Conservation (phyloP, 345 rosid genomes). For the Eucalyptus erythrocorys region DNA sequence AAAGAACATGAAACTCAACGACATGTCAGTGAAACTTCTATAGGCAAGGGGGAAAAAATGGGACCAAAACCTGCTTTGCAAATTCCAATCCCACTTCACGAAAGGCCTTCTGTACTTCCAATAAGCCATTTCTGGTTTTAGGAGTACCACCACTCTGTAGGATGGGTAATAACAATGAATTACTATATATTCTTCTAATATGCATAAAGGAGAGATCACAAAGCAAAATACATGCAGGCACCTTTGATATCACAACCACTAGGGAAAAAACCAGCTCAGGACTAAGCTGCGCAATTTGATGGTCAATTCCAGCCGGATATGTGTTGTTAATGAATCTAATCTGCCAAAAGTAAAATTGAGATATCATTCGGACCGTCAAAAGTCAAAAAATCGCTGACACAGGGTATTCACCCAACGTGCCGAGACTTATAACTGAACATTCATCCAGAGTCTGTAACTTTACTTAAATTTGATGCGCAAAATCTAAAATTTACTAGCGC, state of each 20-base stretch:
- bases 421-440: neutral
- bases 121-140: slow-evolving; percentile 92
- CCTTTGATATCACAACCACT: slow-evolving; percentile 94
- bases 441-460: neutral
- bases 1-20: neutral
- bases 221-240: neutral
- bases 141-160: slow-evolving; percentile 97
- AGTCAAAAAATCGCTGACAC: neutral
- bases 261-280: slow-evolving; percentile 80
- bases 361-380: neutral
- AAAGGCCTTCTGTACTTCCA: slow-evolving; percentile 96
- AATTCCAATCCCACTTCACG: slow-evolving; percentile 91
- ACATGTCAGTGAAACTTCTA: neutral
- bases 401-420: neutral
- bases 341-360: slow-evolving; percentile 23
- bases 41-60: slow-evolving; percentile 22
- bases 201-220: neutral
- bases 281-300: slow-evolving; percentile 95
- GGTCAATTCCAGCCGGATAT: slow-evolving; percentile 95
- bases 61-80: slow-evolving; percentile 88
- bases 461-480: neutral
- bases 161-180: neutral
- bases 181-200: neutral
- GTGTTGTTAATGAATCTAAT: slow-evolving; percentile 94
- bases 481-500: neutral